phyloP scores from a whole-genome alignment of 2,329 filamentous ascomycete species.

The Fonsecaea pugnacius region DNA sequence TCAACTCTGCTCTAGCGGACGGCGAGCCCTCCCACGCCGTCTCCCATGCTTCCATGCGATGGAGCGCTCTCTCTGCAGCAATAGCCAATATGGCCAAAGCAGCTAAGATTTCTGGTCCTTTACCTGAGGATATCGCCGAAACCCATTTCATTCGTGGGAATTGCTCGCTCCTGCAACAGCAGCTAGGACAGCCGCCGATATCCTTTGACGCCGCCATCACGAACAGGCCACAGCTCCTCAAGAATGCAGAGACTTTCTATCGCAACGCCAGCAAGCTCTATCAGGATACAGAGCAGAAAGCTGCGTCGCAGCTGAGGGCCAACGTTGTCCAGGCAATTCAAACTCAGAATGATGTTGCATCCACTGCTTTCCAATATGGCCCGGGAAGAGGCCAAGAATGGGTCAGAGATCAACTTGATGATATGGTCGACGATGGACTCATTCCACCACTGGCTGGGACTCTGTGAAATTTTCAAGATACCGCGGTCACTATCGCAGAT shows the following conservation, averaged over 20 bases:
- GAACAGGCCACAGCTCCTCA: constrained; percentile 54
- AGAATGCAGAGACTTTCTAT: constrained; percentile 64
- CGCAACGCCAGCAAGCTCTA: constrained; percentile 52
- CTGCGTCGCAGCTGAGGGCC: constrained; percentile 24
- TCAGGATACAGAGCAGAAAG: constrained; percentile 39
- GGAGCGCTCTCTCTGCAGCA: constrained; percentile 59
- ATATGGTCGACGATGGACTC: constrained; percentile 37
- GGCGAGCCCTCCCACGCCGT: constrained; percentile 38
- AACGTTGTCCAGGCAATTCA: constrained; percentile 24
- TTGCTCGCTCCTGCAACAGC: constrained; percentile 59
- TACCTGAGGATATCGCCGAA: constrained; percentile 54
- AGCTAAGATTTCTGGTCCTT: constrained; percentile 52
- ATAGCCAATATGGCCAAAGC: constrained; percentile 57
- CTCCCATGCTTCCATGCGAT: constrained; percentile 48
- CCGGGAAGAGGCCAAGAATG: constrained; percentile 25
- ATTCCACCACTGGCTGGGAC: constrained; percentile 3
- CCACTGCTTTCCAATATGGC: constrained; percentile 2
- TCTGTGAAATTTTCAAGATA: background rate
- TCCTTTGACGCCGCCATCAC: constrained; percentile 49
- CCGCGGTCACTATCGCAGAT: background rate
- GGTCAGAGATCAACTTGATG: constrained; percentile 31
- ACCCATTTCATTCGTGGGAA: constrained; percentile 62
- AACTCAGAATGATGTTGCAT: constrained; percentile 2
- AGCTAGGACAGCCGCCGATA: constrained; percentile 53
- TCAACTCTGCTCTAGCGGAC: constrained; percentile 55